phyloP scores from a whole-genome alignment of 2,329 filamentous ascomycete species.

The Alternaria sp. region DNA sequence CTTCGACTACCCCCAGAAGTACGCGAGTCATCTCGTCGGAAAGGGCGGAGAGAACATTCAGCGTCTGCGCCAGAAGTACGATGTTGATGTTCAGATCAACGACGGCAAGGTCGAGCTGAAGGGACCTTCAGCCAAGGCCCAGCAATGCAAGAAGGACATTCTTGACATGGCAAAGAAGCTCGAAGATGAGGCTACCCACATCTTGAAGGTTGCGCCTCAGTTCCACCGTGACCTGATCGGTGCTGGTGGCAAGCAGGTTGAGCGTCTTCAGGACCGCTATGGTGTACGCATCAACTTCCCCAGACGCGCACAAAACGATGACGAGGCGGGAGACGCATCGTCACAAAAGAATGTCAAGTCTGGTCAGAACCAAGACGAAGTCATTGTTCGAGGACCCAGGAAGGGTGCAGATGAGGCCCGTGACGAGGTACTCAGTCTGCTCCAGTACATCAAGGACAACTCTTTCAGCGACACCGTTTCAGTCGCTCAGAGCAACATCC shows the following conservation, averaged over 20 bases:
- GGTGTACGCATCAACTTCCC: constrained; percentile 97
- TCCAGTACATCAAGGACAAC: constrained; percentile 90
- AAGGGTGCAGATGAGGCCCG: constrained; percentile 91
- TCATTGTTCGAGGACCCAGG: constrained; percentile 88
- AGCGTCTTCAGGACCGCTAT: constrained; percentile 90
- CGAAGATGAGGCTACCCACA: constrained; percentile 88
- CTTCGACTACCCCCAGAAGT: constrained; percentile 96
- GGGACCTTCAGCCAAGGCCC: constrained; percentile 93
- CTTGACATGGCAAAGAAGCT: constrained; percentile 79
- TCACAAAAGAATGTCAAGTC: constrained; percentile 64
- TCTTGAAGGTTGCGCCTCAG: constrained; percentile 89
- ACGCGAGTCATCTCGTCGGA: constrained; percentile 82
- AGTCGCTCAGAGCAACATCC: constrained; percentile 89
- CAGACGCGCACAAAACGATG: constrained; percentile 70
- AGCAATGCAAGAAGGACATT: constrained; percentile 85
- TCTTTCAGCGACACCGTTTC: constrained; percentile 80
- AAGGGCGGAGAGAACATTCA: constrained; percentile 74
- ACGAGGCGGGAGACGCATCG: constrained; percentile 74
- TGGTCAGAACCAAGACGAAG: constrained; percentile 85
- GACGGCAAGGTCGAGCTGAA: constrained; percentile 96
- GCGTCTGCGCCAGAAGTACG: constrained; percentile 72
- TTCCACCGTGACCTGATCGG: constrained; percentile 96
- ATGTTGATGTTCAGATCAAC: constrained; percentile 84
- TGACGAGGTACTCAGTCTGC: constrained; percentile 86
- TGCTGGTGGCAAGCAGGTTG: constrained; percentile 84